Base-by-base conservation (phyloP, 441 rosid species). In the Populus hybrid region DNA sequence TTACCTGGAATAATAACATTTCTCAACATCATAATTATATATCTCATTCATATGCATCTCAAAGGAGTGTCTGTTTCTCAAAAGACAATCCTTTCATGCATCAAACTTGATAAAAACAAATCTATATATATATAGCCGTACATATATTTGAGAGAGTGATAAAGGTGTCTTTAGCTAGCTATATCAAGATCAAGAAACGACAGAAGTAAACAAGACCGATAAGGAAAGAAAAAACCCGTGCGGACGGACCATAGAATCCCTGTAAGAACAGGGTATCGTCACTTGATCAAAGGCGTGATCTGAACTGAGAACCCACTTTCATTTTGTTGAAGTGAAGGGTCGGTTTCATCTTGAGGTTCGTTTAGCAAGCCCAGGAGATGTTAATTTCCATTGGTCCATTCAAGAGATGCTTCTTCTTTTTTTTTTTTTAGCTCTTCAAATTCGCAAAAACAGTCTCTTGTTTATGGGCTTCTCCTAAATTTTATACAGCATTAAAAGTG, bases 301-400 rank as follows among this genome's bases (percentile, higher is more conserved):
- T 80, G 77, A 75, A 31, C 36, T 81, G 64, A 67, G 74, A 69
- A 73, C 69, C 77, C 75, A 64, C 83, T 63, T 84, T 85, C 86
- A 85, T 85, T 82, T 80, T 81, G 66, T 83, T 56, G 79, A 80
- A 59, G 42, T 87, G 87, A 87, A 75, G 79, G 84, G 86, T 88
- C 85, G 79, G 80, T 88, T 84, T 82, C 88, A 20, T 80, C 86
- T 88, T 84, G 86, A 85, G 75, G 78, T 87, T 87, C 84, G 88
- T 75, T 82, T 81, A 61, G 64, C 64, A 68, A 20, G 12, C 20
- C 14, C 59, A 28, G 24, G 23, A 72, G 53, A 50, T 76, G 75
- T 80, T 80, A 24, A 24, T 24, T 76, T 76, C 80, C 81, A 59
- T 76, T 31, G 45, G 23, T 75, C 5, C 9, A 2, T 31, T 67